Percentiles rank a stretch among this genome's conserved stretches.
Evolutionary conservation across 352 stramenopile species (phyloP).

Genomic region (Pilasporangium apinafurcum): DNA sequence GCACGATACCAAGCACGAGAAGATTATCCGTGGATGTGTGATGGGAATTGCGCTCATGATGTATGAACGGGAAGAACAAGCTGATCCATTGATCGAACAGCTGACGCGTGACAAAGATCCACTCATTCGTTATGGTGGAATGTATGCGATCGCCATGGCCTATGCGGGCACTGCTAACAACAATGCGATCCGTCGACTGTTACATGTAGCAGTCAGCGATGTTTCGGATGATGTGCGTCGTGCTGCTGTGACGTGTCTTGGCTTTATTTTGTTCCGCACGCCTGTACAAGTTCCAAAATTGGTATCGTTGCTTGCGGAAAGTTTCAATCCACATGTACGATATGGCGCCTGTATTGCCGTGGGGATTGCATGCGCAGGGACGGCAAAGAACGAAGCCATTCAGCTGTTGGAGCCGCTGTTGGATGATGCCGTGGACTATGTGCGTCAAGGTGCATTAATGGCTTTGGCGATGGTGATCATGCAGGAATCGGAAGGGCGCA

Average conservation of each 20-base stretch:
- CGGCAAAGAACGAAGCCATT: slow-evolving; percentile 95
- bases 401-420: slow-evolving; percentile 97
- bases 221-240: slow-evolving; percentile 98
- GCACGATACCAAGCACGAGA: slow-evolving; percentile 98
- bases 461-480: slow-evolving; percentile 98
- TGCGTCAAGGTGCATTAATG: slow-evolving; percentile 96
- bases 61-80: slow-evolving; percentile 96
- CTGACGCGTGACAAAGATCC: slow-evolving; percentile 96
- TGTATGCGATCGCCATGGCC: slow-evolving; percentile 96
- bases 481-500: slow-evolving; percentile 91
- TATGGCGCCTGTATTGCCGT: slow-evolving; percentile 99
- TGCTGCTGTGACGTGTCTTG: slow-evolving; percentile 95
- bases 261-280: slow-evolving; percentile 98
- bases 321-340: slow-evolving; percentile 99
- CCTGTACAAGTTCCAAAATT: slow-evolving; percentile 91
- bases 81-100: slow-evolving; percentile 96
- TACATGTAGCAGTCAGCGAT: slow-evolving; percentile 98
- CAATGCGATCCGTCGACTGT: slow-evolving; percentile 92
- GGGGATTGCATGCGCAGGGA: slow-evolving; percentile 96
- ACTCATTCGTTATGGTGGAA: slow-evolving; percentile 96
- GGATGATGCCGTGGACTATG: slow-evolving; percentile 98
- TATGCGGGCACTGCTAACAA: slow-evolving; percentile 98
- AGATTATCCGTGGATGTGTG: slow-evolving; percentile 98
- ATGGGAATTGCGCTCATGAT: slow-evolving; percentile 98
- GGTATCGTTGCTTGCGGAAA: slow-evolving; percentile 96